Evolutionary conservation across 1,284 basidiomycete genomes (phyloP), one percentile per base, ranked within the genome.

Genomic region (Polyporus tsugae): DNA sequence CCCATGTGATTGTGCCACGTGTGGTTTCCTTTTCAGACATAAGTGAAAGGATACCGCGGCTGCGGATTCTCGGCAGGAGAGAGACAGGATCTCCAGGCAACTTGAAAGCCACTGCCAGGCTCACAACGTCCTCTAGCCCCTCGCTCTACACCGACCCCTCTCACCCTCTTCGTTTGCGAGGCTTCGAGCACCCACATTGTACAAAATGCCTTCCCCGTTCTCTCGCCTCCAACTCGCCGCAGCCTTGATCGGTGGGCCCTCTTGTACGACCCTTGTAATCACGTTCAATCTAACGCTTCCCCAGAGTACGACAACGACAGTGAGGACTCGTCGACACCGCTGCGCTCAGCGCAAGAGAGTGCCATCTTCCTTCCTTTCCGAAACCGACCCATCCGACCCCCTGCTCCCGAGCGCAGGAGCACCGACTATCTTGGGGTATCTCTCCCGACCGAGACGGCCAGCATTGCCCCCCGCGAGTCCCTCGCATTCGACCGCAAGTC

Each of bases 281-380:
- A 38, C 53, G 15, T 44, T 52, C 58, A 13, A 63, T 59, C 63
- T 41, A 17, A 38, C 38, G n/a, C n/a, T 19, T 60, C 59, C 44
- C 33, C 72, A 94, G 93, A 95, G 78, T 95, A 95, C 75, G 93
- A 95, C 83, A 95, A 95, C 72, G 93, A 95, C 77, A 82, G 85
- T 55, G 82, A 86, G 38, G 83, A 93, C 77, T 90, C 90, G 3
- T 80, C 86, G 62, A 83, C 81, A 36, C 87, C 88, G 11, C 79
- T 82, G 71, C 86, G 86, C 66, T 91, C 87, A 66, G 93, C 93
- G 2, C 87, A 94, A 57, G 92, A 95, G 69, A 94, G 92, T 73
- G 93, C 93, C 60, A 92, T 95, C 69, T 95, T 95, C 74, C 84
- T 90, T 25, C 91, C 91, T 75, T 81, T 93, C 59, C 88, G 88